A percentile compares a stretch with the other conserved stretches of the same genome.
These are phyloP conservation scores for Cyclostephanos invisitatus DNA, from an alignment of 108 stramenopile genomes.

Conservation along the genomic window DNA sequence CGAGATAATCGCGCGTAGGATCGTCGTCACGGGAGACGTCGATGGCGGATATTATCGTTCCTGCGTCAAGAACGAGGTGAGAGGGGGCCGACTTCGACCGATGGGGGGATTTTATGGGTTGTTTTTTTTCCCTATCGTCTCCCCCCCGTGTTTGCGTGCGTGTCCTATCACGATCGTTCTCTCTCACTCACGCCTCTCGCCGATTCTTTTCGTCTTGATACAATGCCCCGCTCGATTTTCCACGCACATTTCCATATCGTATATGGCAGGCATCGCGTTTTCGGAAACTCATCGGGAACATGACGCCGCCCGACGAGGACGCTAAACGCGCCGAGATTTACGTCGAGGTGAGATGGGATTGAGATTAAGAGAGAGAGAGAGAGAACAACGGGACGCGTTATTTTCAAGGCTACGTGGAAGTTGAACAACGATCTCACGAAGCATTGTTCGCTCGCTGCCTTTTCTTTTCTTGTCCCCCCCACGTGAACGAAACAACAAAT, in stretches of 20 bases:
- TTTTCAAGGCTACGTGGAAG: no score
- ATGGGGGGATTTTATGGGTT: neutral
- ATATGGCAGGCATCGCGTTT: conserved; percentile 61
- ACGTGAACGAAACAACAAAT: neutral
- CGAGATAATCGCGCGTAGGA: conserved; percentile 67
- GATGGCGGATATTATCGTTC: conserved; percentile 81
- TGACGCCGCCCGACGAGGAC: conserved; percentile 72
- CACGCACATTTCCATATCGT: no score
- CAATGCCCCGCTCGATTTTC: no score
- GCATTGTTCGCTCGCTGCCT: neutral
- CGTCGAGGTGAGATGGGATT: conserved; percentile 63
- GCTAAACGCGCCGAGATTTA: conserved; percentile 65
- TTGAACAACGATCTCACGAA: conserved; percentile 1
- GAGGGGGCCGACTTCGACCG: no score
- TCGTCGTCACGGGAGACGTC: conserved; percentile 75
- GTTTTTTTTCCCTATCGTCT: conserved; percentile 9
- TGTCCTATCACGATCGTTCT: neutral
- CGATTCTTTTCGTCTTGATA: no score
- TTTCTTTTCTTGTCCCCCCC: conserved; percentile 3
- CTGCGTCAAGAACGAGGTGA: conserved; percentile 81
- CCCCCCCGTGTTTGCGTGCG: no score
- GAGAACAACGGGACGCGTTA: no score
- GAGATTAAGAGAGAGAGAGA: neutral
- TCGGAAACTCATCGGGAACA: conserved; percentile 74
- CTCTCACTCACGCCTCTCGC: neutral